Evolutionary conservation across 1,139 yeast genomes (phyloP), one percentile per base, ranked within the genome.

Genomic region (Blastobotrys apis): DNA sequence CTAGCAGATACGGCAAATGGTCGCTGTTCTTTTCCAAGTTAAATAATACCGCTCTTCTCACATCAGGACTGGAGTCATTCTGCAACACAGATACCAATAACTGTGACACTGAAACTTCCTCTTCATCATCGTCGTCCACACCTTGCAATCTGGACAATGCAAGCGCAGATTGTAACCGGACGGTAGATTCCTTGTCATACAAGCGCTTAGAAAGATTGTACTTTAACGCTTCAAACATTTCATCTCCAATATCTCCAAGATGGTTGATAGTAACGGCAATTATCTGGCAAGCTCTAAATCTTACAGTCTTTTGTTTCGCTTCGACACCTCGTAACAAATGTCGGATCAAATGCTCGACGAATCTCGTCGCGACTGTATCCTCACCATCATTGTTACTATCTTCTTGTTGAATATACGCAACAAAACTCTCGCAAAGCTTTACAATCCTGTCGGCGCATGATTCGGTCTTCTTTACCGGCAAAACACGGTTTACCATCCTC

Each of bases 1-100:
- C 94, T 38, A 88, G 67, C 1, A 88, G 66, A 48, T 71, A 74
- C 0, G 84, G 80, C 23, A 79, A 66, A 0, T 90, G 82, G 1
- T 60, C 53, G 10, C 66, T 59, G 39, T 74, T 76, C 55, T 80
- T 81, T 19, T 74, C 76, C 31, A 90, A 61, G 58, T 87, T 85
- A 39, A 84, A 67, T 55, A 88, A 65, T 1, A 92, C 94, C 0
- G 95, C 88, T 44, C 96, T 72, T 54, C 98, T 74, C 1, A 90
- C 96, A 53, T 92, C 98, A 0, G 96, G 81, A 55, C 82, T 81
- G 2, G 87, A 78, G 63, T 92, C 98, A 58, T 82, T 77, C 56
- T 80, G 82, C 56, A 88, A 68, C 0, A 83, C 74, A 17, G 67
- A 58, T 31, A 81, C 55, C 23, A 87, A 65, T 39, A 73, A 71